Percentiles rank a stretch among this genome's conserved stretches.
phyloP scores from a whole-genome alignment of 257 asterid species.

The Sherardia arvensis region DNA sequence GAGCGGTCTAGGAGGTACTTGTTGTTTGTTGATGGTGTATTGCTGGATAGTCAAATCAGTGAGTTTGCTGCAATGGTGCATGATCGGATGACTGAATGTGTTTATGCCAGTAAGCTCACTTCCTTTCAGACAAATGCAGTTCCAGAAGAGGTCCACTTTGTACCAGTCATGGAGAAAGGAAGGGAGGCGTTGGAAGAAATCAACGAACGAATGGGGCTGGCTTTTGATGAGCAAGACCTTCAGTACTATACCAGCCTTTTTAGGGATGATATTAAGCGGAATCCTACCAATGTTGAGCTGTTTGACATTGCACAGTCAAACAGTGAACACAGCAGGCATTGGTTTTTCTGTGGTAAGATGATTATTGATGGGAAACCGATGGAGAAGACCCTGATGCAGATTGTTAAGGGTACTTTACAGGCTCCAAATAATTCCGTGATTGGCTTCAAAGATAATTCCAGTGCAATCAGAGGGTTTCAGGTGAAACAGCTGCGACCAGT shows the following conservation, averaged over 20 bases:
- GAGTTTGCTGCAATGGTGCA: slow-evolving; percentile 79
- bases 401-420: slow-evolving; percentile 69
- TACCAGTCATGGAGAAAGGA: slow-evolving; percentile 94
- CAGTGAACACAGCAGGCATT: slow-evolving; percentile 95
- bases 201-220: slow-evolving; percentile 80
- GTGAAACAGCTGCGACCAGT: slow-evolving; percentile 60
- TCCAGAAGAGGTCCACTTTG: slow-evolving; percentile 59
- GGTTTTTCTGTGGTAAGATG: slow-evolving; percentile 89
- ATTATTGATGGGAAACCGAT: slow-evolving; percentile 66
- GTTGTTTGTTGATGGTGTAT: slow-evolving; percentile 32
- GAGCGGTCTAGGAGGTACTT: slow-evolving; percentile 80
- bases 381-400: slow-evolving; percentile 74
- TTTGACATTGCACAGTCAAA: slow-evolving; percentile 97
- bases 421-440: slow-evolving; percentile 86
- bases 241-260: slow-evolving; percentile 81
- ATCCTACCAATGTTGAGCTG: slow-evolving; percentile 85
- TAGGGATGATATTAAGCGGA: slow-evolving; percentile 66
- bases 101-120: slow-evolving; percentile 54
- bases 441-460: slow-evolving; percentile 94
- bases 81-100: slow-evolving; percentile 91
- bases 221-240: slow-evolving; percentile 89
- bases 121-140: slow-evolving; percentile 60
- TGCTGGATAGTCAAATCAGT: slow-evolving; percentile 46
- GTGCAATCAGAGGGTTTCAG: slow-evolving; percentile 75
- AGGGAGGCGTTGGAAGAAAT: slow-evolving; percentile 82